Evolutionary conservation across 2,329 filamentous ascomycete species (phyloP).

Genomic region (Parascedosporium putredinis): DNA sequence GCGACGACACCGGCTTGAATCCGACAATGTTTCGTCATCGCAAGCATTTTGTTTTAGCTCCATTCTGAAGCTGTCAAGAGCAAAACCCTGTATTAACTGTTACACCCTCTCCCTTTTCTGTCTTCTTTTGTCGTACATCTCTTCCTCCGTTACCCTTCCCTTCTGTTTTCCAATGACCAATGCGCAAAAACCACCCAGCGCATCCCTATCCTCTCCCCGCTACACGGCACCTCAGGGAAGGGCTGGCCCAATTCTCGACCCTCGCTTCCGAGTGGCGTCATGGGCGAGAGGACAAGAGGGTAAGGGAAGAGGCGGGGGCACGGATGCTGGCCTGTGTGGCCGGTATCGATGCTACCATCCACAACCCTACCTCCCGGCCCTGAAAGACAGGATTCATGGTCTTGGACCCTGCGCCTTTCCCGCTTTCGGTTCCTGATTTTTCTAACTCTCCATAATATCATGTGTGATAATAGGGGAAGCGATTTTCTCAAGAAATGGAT

Average conservation of each 20-base stretch:
- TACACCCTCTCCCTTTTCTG: not conserved
- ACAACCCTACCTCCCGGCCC: too few relatives aligned
- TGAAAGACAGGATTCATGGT: not conserved
- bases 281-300: too few relatives aligned
- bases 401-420: constrained; percentile 2
- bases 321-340: not conserved
- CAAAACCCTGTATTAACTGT: not conserved
- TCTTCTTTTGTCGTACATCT: not conserved
- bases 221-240: too few relatives aligned
- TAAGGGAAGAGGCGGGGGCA: too few relatives aligned
- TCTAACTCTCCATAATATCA: constrained; percentile 11
- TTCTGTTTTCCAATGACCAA: not conserved
- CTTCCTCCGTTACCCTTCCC: not conserved
- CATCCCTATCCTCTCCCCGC: too few relatives aligned
- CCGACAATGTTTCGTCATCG: not conserved
- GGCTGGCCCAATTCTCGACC: too few relatives aligned
- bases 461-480: constrained; percentile 54
- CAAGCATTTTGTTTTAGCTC: constrained; percentile 5
- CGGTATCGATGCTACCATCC: not conserved
- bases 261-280: too few relatives aligned
- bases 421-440: constrained; percentile 11
- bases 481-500: constrained; percentile 85
- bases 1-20: not conserved
- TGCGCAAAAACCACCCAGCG: not conserved
- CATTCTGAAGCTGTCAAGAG: not conserved